Evolutionary conservation across 805 yeast species (phyloP).

Genomic region (Metschnikowia anglica): DNA sequence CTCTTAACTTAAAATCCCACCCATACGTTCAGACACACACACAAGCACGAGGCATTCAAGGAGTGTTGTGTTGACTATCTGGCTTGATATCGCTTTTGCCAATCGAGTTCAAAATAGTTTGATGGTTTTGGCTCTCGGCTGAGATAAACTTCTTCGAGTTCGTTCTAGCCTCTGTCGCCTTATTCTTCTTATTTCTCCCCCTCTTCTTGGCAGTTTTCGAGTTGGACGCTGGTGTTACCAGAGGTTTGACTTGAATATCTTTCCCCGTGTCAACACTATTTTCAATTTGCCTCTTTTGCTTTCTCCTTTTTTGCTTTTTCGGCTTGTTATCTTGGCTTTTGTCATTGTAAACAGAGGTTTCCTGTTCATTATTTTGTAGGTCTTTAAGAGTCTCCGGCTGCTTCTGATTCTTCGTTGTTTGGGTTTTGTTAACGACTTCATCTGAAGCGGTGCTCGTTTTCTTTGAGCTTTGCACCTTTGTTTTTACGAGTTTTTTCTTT

Average conservation of each 20-base stretch:
- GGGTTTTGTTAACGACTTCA: not conserved
- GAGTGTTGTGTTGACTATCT: too few species aligned
- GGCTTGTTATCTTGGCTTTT: constrained; percentile 5
- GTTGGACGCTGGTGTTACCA: not conserved
- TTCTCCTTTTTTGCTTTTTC: constrained; percentile 2
- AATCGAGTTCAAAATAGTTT: too few species aligned
- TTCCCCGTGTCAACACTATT: not conserved
- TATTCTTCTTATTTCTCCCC: not conserved
- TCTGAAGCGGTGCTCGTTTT: not conserved
- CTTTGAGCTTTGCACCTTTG: not conserved
- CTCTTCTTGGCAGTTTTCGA: constrained; percentile 2
- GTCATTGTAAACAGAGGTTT: not conserved
- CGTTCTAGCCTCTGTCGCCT: not conserved
- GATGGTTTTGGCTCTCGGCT: too few species aligned
- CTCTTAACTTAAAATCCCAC: too few species aligned
- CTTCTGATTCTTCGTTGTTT: not conserved
- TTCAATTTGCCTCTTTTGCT: not conserved
- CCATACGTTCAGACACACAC: too few species aligned
- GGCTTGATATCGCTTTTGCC: too few species aligned
- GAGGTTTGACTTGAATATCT: constrained; percentile 2
- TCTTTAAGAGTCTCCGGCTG: not conserved
- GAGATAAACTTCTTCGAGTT: not conserved
- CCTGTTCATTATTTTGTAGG: not conserved
- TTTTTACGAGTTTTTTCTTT: constrained; percentile 1
- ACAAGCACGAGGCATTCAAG: too few species aligned